Evolutionary conservation across 2,329 filamentous ascomycete species (phyloP), one percentile per base, ranked within the genome.

Genomic region (Moelleriella libera): DNA sequence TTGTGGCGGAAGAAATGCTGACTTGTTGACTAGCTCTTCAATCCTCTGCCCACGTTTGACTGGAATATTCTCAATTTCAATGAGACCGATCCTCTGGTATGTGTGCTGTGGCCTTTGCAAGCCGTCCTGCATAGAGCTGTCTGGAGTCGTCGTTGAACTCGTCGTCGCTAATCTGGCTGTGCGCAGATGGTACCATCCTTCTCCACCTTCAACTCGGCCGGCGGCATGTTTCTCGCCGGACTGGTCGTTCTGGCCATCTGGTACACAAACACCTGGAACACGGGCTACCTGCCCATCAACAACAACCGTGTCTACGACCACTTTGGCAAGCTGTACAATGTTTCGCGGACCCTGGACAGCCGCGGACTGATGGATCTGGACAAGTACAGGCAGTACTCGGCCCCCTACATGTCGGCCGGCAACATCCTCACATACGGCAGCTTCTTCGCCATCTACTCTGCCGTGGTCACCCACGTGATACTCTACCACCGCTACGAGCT

Each of bases 401-500:
- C 66, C 1, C 63, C 64, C 0, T 71, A 67, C 48, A 57, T 71
- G 11, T 55, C 64, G 2, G 65, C 68, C 1, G 60, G 56, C 3
- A 64, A 61, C 44, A 50, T 58, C 7, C 55, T 58, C 6, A 51
- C 59, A 5, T 70, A 70, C 52, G 58, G 63, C 28, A 60, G 55
- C 48, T 69, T 67, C 55, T 71, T 71, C 39, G 61, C 63, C 30
- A 55, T 68, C 5, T 71, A 70, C 51, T 53, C 63, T 2, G 62
- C 63, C 9, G 61, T 63, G 1, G 52, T 72, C 5, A 62, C 65
- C 0, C 68, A 70, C 31, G 66, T 63, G 6, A 45, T 59, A 8
- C 60, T 70, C 0, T 68, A 66, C 47, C 64, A 71, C 45, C 59
- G 62, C 1, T 56, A 56, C 3, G 66, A 69, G 45, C 64, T 71